These are phyloP conservation scores for Rhodosporidiobolus odoratus DNA, from an alignment of 768 basidiomycete species.

Conservation along the genomic window DNA sequence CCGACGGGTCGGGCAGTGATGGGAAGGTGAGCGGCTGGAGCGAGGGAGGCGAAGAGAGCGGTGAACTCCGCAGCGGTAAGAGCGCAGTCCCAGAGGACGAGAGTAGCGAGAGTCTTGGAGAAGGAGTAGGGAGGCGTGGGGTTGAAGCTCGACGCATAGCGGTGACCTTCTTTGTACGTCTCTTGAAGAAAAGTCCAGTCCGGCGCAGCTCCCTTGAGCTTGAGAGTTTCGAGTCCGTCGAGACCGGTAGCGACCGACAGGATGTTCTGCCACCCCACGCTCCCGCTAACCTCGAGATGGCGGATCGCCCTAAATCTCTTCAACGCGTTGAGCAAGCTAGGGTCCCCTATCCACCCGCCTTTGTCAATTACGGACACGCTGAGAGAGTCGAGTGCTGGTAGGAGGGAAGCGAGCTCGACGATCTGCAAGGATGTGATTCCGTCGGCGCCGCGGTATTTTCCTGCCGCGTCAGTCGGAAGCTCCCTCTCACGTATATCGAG, in stretches of 20 bases:
- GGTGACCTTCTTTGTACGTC: no score
- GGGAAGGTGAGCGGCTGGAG: background rate
- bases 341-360: background rate
- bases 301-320: background rate
- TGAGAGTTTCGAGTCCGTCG: background rate
- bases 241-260: background rate
- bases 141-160: background rate
- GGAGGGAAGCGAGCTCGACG: background rate
- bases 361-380: background rate
- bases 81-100: constrained; percentile 5
- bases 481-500: constrained; percentile 1
- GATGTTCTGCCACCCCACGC: background rate
- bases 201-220: background rate
- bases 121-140: background rate
- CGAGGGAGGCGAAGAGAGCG: constrained; percentile 6
- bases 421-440: background rate
- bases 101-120: background rate
- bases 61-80: constrained; percentile 1
- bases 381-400: background rate
- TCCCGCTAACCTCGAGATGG: background rate
- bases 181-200: background rate
- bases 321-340: background rate
- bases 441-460: background rate
- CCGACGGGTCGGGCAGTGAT: background rate
- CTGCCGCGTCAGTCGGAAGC: background rate